Conservation (phyloP, 306 rosid species). For the Medicago ruthenica region DNA sequence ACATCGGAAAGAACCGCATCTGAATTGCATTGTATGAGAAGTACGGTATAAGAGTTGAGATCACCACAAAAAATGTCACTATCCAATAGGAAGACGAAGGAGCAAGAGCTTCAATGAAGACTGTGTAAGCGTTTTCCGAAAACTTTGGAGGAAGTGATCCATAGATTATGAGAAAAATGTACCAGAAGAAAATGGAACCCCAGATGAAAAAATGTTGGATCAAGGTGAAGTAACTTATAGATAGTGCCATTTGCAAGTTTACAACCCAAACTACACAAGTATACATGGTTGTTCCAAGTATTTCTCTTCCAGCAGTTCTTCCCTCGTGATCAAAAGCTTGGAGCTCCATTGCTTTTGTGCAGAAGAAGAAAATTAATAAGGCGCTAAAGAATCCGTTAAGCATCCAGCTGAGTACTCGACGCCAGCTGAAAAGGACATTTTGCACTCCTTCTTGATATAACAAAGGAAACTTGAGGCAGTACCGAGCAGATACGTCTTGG, state of each 20-base stretch:
- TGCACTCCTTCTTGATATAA: slow-evolving; percentile 86
- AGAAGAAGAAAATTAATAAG: slow-evolving; percentile 70
- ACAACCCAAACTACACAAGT: slow-evolving; percentile 94
- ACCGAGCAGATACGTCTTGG: slow-evolving; percentile 92
- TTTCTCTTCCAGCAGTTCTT: slow-evolving; percentile 78
- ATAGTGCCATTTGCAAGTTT: slow-evolving; percentile 91
- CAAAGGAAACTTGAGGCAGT: slow-evolving; percentile 79
- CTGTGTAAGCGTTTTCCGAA: slow-evolving; percentile 72
- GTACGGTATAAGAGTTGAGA: slow-evolving; percentile 79
- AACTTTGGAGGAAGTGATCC: slow-evolving; percentile 62
- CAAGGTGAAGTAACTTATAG: slow-evolving; percentile 87
- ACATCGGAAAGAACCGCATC: slow-evolving; percentile 87
- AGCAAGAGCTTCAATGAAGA: slow-evolving; percentile 79
- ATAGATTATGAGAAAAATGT: slow-evolving; percentile 74
- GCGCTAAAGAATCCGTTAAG: slow-evolving; percentile 76
- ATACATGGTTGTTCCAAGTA: slow-evolving; percentile 82
- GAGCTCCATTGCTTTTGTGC: slow-evolving; percentile 66
- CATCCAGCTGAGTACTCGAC: slow-evolving; percentile 89
- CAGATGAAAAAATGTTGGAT: slow-evolving; percentile 91
- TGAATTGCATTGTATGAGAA: slow-evolving; percentile 71
- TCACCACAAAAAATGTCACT: slow-evolving; percentile 63
- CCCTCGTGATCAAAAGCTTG: slow-evolving; percentile 77
- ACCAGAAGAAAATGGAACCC: slow-evolving; percentile 88
- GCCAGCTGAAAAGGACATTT: slow-evolving; percentile 90
- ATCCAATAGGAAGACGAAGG: slow-evolving; percentile 82